phyloP scores from a whole-genome alignment of 192 early-diverging fungal genomes.

The Mortierella alpina region DNA sequence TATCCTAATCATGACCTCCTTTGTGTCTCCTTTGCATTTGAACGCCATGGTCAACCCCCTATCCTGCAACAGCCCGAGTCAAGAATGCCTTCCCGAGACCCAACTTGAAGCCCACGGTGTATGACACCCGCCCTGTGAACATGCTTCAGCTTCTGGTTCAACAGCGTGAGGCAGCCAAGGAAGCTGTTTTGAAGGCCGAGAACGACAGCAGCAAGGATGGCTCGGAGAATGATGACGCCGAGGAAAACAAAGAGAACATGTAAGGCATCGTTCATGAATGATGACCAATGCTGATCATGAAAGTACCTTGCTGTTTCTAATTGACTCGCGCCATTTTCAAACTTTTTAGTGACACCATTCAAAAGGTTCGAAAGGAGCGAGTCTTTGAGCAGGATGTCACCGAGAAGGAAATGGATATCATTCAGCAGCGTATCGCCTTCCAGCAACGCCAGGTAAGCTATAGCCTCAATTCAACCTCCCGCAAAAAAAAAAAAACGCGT shows the following conservation, averaged over 20 bases:
- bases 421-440: slow-evolving; percentile 89
- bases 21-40: not conserved
- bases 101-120: slow-evolving; percentile 15
- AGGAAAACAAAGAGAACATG: slow-evolving; percentile 51
- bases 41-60: no score
- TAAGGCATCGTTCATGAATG: not conserved
- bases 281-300: not conserved
- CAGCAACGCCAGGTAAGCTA: slow-evolving; percentile 80
- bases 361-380: slow-evolving; percentile 83
- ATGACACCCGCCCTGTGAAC: slow-evolving; percentile 36
- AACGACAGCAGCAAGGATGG: slow-evolving; percentile 29
- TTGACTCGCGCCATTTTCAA: not conserved
- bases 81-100: slow-evolving; percentile 29
- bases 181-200: slow-evolving; percentile 31
- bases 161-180: slow-evolving; percentile 32
- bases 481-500: no score
- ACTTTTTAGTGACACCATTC: slow-evolving; percentile 72
- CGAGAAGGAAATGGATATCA: slow-evolving; percentile 89
- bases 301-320: not conserved
- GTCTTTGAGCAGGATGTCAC: slow-evolving; percentile 94
- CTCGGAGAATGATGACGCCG: slow-evolving; percentile 33
- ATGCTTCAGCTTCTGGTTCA: slow-evolving; percentile 25
- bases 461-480: not conserved
- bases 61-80: slow-evolving; percentile 4
- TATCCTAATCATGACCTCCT: not conserved